A percentile compares a stretch with the other conserved stretches of the same genome.
These are phyloP conservation scores for Phytophthora melonis DNA, from an alignment of 352 stramenopile species.

Conservation along the genomic window DNA sequence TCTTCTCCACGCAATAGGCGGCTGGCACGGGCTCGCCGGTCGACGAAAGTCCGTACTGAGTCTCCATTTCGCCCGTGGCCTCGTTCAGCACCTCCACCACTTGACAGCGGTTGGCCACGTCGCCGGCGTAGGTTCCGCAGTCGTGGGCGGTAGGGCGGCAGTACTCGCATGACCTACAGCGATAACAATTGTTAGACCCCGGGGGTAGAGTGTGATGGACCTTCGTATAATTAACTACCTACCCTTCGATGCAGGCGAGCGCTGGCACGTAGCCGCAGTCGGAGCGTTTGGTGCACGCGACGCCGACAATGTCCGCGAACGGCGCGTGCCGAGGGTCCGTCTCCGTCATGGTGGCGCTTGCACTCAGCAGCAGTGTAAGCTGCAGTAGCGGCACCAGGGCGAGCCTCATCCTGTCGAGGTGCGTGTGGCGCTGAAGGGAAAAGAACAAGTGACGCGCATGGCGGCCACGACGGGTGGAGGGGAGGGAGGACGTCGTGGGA, in stretches of 20 bases:
- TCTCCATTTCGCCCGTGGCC: not conserved
- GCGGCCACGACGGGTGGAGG: not conserved
- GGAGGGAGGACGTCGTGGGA: not conserved
- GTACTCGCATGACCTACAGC: not conserved
- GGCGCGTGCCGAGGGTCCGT: not conserved
- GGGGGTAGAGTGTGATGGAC: not conserved
- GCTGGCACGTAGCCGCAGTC: not conserved
- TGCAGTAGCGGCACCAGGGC: not conserved
- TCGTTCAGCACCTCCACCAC: not conserved
- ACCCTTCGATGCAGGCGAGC: not conserved
- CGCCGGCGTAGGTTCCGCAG: not conserved
- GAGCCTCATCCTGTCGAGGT: not conserved
- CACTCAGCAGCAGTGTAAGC: not conserved
- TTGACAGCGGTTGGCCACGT: not conserved
- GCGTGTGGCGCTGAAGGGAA: not conserved
- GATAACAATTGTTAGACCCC: not conserved
- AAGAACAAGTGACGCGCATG: not conserved
- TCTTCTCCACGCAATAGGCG: constrained; percentile 82
- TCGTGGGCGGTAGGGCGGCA: not conserved
- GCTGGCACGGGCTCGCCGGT: constrained; percentile 38
- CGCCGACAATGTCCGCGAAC: not conserved
- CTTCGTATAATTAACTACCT: not conserved
- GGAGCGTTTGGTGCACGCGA: not conserved
- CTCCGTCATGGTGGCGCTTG: not conserved
- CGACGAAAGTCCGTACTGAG: constrained; percentile 28